Evolutionary conservation across 345 rosid species (phyloP), one percentile per base, ranked within the genome.

Genomic region (Eucalyptus coolabah): DNA sequence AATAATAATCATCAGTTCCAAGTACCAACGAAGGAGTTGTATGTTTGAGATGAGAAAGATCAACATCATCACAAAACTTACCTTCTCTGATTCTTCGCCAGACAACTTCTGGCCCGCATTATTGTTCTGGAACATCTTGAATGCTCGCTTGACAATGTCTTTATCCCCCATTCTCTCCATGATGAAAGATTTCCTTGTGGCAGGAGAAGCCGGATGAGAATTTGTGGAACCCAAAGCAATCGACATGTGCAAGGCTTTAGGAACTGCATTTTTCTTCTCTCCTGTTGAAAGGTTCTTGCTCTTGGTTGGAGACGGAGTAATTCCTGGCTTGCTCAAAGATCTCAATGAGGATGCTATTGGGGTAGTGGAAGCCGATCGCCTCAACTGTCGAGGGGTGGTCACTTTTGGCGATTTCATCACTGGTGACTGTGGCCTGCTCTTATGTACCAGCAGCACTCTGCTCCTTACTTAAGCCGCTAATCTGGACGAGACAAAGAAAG

Each of bases 161-260:
- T 98, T 98, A 92, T 98, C 99, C 83, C 98, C 97, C 99, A 98
- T 98, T 90, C 92, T 94, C 92, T 98, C 99, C 98, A 96, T 96
- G 82, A 98, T 94, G 90, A 94, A 90, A 85, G 98, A 94, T 67
- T 95, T 95, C 90, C 96, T 94, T 32, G 93, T 88, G 86, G 93
- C 86, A 21, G 95, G 51, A 80, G 87, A 88, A 91, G 95, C 88
- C 82, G 90, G 93, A 90, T 86, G 94, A 65, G 96, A 92, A 72
- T 88, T 90, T 30, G 95, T 89, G 63, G 96, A 91, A 40, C 92
- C 97, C 87, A 94, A 69, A 90, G 90, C 93, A 92, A 95, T 91
- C 86, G 98, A 95, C 91, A 93, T 91, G 89, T 94, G 96, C 94
- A 98, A 94, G 87, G 99, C 94, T 92, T 94, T 96, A 69, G 98